phyloP scores from a whole-genome alignment of 495 filamentous ascomycete species.

The Lepraria neglecta region DNA sequence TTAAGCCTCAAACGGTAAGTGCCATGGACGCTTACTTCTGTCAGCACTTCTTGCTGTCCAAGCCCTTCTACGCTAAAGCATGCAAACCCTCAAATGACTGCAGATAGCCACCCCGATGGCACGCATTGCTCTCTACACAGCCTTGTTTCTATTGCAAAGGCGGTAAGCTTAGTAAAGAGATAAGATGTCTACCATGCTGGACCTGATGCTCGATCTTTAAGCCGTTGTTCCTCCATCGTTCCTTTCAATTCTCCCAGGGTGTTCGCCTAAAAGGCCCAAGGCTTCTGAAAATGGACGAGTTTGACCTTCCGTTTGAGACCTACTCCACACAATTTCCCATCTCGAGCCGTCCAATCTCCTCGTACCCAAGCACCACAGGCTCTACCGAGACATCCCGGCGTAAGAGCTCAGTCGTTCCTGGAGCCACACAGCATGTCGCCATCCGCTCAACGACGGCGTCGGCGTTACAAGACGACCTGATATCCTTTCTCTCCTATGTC shows the following conservation, averaged over 20 bases:
- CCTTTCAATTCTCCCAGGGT: background rate
- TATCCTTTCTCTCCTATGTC: conserved; percentile 31
- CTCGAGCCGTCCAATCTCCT: conserved; percentile 11
- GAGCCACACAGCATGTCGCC: conserved; percentile 26
- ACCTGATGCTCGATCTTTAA: no score
- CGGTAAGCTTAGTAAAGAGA: no score
- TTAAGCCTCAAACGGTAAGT: background rate
- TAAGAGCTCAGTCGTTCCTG: conserved; percentile 27
- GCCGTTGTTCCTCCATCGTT: background rate
- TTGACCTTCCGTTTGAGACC: conserved; percentile 5
- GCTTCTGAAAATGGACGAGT: conserved; percentile 2
- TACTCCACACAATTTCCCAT: conserved; percentile 9
- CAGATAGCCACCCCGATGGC: no score
- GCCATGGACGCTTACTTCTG: background rate
- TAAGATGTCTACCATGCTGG: no score
- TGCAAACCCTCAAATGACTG: no score
- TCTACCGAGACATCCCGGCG: conserved; percentile 16
- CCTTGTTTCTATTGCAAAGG: no score
- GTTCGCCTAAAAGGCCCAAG: background rate
- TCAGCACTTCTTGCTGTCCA: background rate
- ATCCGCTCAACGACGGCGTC: conserved; percentile 24
- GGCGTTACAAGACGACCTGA: conserved; percentile 25
- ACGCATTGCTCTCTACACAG: no score
- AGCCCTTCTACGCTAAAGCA: no score
- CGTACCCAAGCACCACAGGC: conserved; percentile 1